Base-by-base conservation (phyloP, 305 asterid genomes). In the Petunia hybrid region DNA sequence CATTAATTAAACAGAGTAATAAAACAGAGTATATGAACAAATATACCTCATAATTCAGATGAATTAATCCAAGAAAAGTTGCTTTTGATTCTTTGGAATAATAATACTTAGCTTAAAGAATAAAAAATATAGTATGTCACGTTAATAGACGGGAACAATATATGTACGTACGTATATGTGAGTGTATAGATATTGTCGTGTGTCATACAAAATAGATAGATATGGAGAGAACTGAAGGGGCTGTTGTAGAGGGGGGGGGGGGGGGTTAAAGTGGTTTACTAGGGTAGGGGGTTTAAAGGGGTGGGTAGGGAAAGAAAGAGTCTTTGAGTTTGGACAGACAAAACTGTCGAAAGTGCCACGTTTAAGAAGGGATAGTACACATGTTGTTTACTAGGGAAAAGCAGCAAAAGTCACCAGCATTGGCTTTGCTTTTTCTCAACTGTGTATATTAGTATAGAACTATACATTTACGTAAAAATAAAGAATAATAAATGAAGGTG, bases 341-440 rank as follows among this genome's bases (percentile, higher is more conserved):
- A 39, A 69, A 68, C 77, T 39, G 77, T 59, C 56, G 79, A 64
- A 61, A 80, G 53, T 71, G 80, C 84, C 77, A 60, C 86, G 84
- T 80, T 80, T 80, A n/a, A 65, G 76, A 80, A 39, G 81, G 65
- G 81, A 74, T 35, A 43, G 39, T 16, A 22, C 66, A 60, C 40
- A 6, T 60, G 39, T 60, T 60, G 4, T 7, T 22, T 5, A 60
- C 13, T 22, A 22, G 39, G 39, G 66, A 60, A 22, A n/a, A 38
- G 0, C 66, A 31, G 2, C 66, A 60, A 60, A 60, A 60, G 40
- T 22, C 64, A 2, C 57, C n/a, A 2, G 3, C 38, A n/a, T 6
- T 59, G 0, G 64, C 10, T 59, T 48, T 59, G 36, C 38, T 48
- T 22, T 22, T 22, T 22, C 31, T 22, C 31, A 22, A 22, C 31